Evolutionary conservation across 78 protist genomes (phyloP).

Genomic region (Tieghemostelium lacteum): DNA sequence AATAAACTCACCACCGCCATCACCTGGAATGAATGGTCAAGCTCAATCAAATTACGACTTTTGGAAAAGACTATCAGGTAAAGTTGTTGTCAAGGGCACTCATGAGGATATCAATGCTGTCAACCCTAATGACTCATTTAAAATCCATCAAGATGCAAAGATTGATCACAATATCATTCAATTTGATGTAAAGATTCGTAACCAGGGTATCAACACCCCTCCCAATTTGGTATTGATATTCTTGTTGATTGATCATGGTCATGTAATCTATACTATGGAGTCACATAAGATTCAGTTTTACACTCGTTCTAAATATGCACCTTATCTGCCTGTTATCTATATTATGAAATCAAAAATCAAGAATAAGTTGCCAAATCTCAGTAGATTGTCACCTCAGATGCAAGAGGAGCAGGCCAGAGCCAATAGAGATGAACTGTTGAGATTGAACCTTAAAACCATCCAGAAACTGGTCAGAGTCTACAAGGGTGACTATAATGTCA

Average conservation of each 20-base stretch:
- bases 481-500: constrained; percentile 34
- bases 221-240: constrained; percentile 9
- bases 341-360: constrained; percentile 14
- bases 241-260: constrained; percentile 13
- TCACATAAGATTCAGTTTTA: constrained; percentile 16
- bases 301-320: constrained; percentile 38
- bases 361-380: background rate
- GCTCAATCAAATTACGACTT: background rate
- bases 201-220: constrained; percentile 36
- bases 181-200: constrained; percentile 31
- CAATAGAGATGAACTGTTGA: constrained; percentile 8
- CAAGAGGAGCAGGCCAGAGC: background rate
- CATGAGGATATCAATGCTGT: constrained; percentile 22
- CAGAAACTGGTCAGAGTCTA: constrained; percentile 25
- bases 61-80: constrained; percentile 13
- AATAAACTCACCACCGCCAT: background rate
- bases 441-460: constrained; percentile 18
- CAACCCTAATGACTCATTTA: constrained; percentile 24
- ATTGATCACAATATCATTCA: constrained; percentile 7
- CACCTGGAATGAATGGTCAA: background rate
- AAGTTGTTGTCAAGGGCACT: constrained; percentile 18
- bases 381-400: background rate
- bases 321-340: constrained; percentile 13
- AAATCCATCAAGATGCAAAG: constrained; percentile 24
- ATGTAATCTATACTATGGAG: constrained; percentile 18